Evolutionary conservation across 495 filamentous ascomycete genomes (phyloP), one percentile per base, ranked within the genome.

Genomic region (Glutinoglossum americanum): DNA sequence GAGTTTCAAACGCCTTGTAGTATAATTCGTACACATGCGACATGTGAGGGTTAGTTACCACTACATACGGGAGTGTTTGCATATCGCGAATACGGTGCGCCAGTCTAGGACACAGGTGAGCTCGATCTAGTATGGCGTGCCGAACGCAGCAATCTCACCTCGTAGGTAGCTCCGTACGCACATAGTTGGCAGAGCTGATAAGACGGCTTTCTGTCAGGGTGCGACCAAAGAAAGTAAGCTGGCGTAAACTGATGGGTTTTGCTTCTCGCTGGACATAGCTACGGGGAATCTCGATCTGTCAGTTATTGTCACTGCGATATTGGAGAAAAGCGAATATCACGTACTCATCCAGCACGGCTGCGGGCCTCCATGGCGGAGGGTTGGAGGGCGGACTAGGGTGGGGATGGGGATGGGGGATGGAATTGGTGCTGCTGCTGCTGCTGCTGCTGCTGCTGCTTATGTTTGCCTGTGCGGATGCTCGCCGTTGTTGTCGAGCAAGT

Each of bases 1-100:
- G 81, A 56, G 73, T 81, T 62, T 99, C 93, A 62, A 99, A 99
- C 23, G 92, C 92, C 61, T 80, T 80, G 70, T 94, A 94, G 72
- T 99, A 99, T 6, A 96, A 74, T 65, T 97, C 89, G 71, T 97
- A 97, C 15, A 97, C 93, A 59, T 90, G 81, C 60, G 83, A 87
- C 57, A 99, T 81, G 65, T 97, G 85, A 11, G 80, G 80, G 64
- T 99, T 99, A n/a, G 87, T 87, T 19, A 97, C 85, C 33, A 96
- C 90, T 13, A 93, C 87, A 64, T 94, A 99, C 21, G 92, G 92
- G 47, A 99, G 73, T 57, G 84, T 89, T 71, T 99, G 93, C 76
- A 99, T 97, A 65, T 99, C 90, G 49, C 93, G 86, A 55, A 99
- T 82, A 17, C 92, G 84, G 64, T 99, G 93, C 27, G 90, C 85